Conservation (phyloP, 768 basidiomycete genomes). For the Calocybe gangraenosa region DNA sequence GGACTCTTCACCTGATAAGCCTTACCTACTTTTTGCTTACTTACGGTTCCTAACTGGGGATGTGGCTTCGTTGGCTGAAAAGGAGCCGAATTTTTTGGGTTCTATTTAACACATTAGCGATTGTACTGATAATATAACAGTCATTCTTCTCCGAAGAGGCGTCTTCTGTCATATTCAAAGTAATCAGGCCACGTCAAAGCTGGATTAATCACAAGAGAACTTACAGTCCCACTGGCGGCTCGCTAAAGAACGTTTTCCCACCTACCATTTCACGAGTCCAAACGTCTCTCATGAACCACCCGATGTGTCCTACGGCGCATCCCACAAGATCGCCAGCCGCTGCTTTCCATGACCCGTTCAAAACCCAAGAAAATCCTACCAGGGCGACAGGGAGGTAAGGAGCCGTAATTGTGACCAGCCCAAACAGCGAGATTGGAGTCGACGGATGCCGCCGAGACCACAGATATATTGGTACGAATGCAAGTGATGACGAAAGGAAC, state of each 20-base stretch:
- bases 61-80: neutral
- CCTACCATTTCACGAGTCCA: slow-evolving; percentile 88
- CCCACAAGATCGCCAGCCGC: slow-evolving; percentile 81
- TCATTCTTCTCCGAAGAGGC: slow-evolving; percentile 57
- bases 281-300: slow-evolving; percentile 82
- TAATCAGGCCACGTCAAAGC: neutral
- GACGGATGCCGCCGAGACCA: slow-evolving; percentile 95
- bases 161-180: slow-evolving; percentile 40
- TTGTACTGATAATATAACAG: neutral
- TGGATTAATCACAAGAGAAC: slow-evolving; percentile 25
- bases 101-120: slow-evolving; percentile 3
- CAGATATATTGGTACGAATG: slow-evolving; percentile 94
- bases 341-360: slow-evolving; percentile 81
- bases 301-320: slow-evolving; percentile 82
- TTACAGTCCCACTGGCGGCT: slow-evolving; percentile 68
- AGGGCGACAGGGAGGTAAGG: slow-evolving; percentile 93
- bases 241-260: slow-evolving; percentile 65
- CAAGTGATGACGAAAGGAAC: slow-evolving; percentile 88
- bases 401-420: slow-evolving; percentile 90
- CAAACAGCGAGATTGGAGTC: slow-evolving; percentile 95
- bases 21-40: neutral
- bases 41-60: neutral
- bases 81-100: neutral
- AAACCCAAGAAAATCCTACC: slow-evolving; percentile 80
- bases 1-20: neutral